Evolutionary conservation across 1,139 yeast species (phyloP).

Genomic region (Hansenula sp.): DNA sequence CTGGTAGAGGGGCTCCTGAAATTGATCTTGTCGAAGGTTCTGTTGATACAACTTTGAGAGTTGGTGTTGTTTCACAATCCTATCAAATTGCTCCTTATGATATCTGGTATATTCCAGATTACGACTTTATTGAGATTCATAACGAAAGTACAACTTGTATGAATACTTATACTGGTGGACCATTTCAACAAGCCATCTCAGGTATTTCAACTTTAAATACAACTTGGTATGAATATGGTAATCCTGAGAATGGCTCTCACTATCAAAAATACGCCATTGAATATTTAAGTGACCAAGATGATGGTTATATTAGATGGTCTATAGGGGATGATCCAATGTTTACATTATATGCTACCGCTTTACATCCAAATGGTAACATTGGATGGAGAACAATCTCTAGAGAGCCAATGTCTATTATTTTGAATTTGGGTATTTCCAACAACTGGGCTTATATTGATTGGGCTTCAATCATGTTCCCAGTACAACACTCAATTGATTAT

Average conservation of each 20-base stretch:
- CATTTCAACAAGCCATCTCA: conserved; percentile 80
- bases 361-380: conserved; percentile 81
- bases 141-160: conserved; percentile 60
- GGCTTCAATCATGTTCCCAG: conserved; percentile 69
- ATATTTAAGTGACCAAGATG: conserved; percentile 56
- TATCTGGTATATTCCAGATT: conserved; percentile 82
- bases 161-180: conserved; percentile 82
- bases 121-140: conserved; percentile 61
- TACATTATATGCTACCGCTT: conserved; percentile 56
- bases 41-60: conserved; percentile 36
- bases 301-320: conserved; percentile 81
- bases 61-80: conserved; percentile 71
- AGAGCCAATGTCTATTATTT: conserved; percentile 81
- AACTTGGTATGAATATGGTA: conserved; percentile 71
- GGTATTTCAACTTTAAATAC: conserved; percentile 67
- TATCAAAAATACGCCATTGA: conserved; percentile 81
- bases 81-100: conserved; percentile 82
- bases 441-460: conserved; percentile 85
- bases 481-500: conserved; percentile 63
- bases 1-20: conserved; percentile 88
- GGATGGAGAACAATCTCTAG: conserved; percentile 73
- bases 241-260: conserved; percentile 27
- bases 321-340: conserved; percentile 67
- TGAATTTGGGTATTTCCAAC: conserved; percentile 77
- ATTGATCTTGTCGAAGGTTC: conserved; percentile 83